Base-by-base conservation (phyloP, 2,329 filamentous ascomycete genomes). In the Penicillium sp. region DNA sequence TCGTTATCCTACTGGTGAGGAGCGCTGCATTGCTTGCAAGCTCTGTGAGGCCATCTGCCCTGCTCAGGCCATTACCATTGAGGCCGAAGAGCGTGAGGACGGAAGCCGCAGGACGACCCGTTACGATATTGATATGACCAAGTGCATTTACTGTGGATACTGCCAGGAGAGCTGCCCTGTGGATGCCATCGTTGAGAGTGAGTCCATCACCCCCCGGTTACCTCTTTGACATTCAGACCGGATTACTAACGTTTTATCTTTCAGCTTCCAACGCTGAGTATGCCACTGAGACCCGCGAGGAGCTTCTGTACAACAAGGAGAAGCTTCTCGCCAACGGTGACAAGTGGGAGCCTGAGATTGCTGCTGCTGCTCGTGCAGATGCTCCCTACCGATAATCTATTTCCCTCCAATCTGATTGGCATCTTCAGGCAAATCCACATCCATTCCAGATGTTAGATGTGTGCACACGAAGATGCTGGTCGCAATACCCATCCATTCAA, bases 121-220 rank as follows among this genome's bases (percentile, higher is more conserved):
- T 74, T 99, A 99, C 80, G 94, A 99, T 75, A 97, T 99, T 73
- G 94, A 99, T 79, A 99, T 99, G 94, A 97, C 94, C 71, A 99
- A 99, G 84, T 99, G 94, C 81, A 99, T 99, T 78, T 99, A 97
- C 86, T 97, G 94, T 76, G 94, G 94, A 49, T 95, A 96, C 81
- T 97, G 94, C 85, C 93, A 97, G 81, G 94, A 99, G 82, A 96
- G 90, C 63, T 99, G 94, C 80, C 94, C 94, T 42, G 94, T 99
- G 53, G 94, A 99, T 78, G 94, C 94, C 57, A 99, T 90, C 75
- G 88, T 90, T 56, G 88, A 90, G 74, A 84, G 83, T 84, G 72
- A 71, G 80, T 74, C 61, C 72, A 60, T 73, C 37, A 12, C 25
- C 5, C 0, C 19, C 33, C 2, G 46, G 10, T 14, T 22, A 26